phyloP scores from a whole-genome alignment of 805 yeast species.

The Groenewaldozyma tartarivorans region DNA sequence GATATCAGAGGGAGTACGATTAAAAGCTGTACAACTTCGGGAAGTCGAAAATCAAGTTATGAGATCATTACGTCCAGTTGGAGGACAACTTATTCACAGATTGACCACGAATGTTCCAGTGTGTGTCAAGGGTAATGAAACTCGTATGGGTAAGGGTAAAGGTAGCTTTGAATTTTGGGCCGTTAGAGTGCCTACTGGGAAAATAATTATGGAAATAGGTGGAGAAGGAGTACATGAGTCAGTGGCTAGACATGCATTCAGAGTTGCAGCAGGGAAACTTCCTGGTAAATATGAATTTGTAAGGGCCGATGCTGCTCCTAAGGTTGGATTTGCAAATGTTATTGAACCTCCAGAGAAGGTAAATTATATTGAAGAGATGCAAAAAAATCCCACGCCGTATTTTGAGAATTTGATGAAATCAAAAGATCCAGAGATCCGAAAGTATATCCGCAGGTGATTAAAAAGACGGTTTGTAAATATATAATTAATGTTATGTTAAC shows the following conservation, averaged over 20 bases:
- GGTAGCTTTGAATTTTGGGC: conserved; percentile 98
- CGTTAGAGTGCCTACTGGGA: conserved; percentile 91
- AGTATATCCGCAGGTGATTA: conserved; percentile 42
- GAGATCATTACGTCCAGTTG: conserved; percentile 70
- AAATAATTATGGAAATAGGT: conserved; percentile 74
- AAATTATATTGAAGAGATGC: conserved; percentile 46
- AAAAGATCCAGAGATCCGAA: conserved; percentile 42
- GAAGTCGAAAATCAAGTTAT: conserved; percentile 84
- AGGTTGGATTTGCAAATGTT: conserved; percentile 59
- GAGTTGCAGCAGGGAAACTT: conserved; percentile 83
- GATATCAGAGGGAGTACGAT: conserved; percentile 76
- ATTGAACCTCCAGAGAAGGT: conserved; percentile 32
- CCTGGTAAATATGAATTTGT: conserved; percentile 91
- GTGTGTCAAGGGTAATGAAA: conserved; percentile 93
- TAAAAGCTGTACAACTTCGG: conserved; percentile 78
- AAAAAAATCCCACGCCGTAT: conserved; percentile 55
- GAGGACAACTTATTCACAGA: conserved; percentile 62
- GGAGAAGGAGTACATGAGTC: conserved; percentile 74
- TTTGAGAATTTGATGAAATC: conserved; percentile 46
- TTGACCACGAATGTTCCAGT: conserved; percentile 80
- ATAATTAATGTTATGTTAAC: background rate
- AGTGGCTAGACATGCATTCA: conserved; percentile 78
- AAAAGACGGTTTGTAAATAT: no score
- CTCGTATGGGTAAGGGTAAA: conserved; percentile 99
- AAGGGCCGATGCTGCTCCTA: conserved; percentile 49